These are phyloP conservation scores for Flaveria floridana DNA, from an alignment of 140 eudicot genomes.

Conservation along the genomic window DNA sequence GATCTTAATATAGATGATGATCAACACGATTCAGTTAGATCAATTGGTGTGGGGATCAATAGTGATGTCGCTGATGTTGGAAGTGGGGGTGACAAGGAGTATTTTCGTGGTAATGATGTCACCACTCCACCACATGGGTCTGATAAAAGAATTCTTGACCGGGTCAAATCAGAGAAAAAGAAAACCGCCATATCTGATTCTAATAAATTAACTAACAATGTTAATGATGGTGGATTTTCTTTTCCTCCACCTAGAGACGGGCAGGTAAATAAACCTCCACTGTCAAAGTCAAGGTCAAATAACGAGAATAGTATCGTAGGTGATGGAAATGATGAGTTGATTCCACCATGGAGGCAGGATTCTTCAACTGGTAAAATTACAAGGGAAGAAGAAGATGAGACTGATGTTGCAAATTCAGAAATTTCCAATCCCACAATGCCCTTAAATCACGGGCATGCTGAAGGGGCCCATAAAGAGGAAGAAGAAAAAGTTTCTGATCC, in stretches of 20 bases:
- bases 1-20: conserved; percentile 54
- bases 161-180: conserved; percentile 39
- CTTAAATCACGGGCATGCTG: conserved; percentile 50
- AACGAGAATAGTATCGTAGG: conserved; percentile 30
- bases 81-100: conserved; percentile 60
- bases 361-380: conserved; percentile 66
- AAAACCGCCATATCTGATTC: conserved; percentile 33
- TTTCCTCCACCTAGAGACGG: conserved; percentile 79
- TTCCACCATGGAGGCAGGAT: conserved; percentile 56
- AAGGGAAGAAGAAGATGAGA: conserved; percentile 55
- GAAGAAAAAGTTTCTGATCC: conserved; percentile 33
- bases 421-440: conserved; percentile 57
- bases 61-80: conserved; percentile 60
- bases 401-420: conserved; percentile 44
- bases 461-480: conserved; percentile 43
- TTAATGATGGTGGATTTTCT: conserved; percentile 60
- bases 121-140: conserved; percentile 28
- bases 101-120: conserved; percentile 46
- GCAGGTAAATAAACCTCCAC: conserved; percentile 38
- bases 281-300: conserved; percentile 42
- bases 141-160: conserved; percentile 31
- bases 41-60: conserved; percentile 79
- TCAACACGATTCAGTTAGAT: conserved; percentile 67
- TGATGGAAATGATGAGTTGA: conserved; percentile 56
- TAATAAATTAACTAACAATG: conserved; percentile 44